These are phyloP conservation scores for Cicer bijugum DNA, from an alignment of 306 rosid genomes.

Conservation along the genomic window DNA sequence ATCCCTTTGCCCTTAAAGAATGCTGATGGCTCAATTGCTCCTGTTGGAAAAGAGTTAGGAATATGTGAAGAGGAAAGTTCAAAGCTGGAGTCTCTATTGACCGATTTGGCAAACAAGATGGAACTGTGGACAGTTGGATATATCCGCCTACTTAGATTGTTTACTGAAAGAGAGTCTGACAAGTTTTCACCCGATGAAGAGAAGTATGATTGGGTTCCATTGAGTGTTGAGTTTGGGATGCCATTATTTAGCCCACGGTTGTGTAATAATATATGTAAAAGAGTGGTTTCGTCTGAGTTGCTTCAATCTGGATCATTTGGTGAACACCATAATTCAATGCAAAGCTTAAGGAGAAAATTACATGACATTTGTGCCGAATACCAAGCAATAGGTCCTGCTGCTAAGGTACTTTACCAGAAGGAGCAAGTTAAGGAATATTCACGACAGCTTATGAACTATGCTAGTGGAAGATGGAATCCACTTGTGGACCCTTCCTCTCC, in stretches of 20 bases:
- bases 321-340: slow-evolving; percentile 82
- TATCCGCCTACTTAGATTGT: slow-evolving; percentile 81
- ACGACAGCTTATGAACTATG: slow-evolving; percentile 73
- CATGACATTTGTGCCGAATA: slow-evolving; percentile 85
- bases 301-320: slow-evolving; percentile 78
- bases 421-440: slow-evolving; percentile 76
- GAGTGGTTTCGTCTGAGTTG: slow-evolving; percentile 80
- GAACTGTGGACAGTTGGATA: slow-evolving; percentile 89
- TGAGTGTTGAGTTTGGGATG: slow-evolving; percentile 92
- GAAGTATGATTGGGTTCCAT: slow-evolving; percentile 91
- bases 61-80: slow-evolving; percentile 67
- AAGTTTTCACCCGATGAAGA: slow-evolving; percentile 57
- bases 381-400: slow-evolving; percentile 90
- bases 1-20: slow-evolving; percentile 89
- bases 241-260: slow-evolving; percentile 90
- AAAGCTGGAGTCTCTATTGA: slow-evolving; percentile 63
- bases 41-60: slow-evolving; percentile 68
- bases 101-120: slow-evolving; percentile 66
- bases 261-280: slow-evolving; percentile 73
- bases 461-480: slow-evolving; percentile 98
- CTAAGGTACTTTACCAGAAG: slow-evolving; percentile 87
- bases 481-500: slow-evolving; percentile 92
- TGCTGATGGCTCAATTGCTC: slow-evolving; percentile 74
- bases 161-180: slow-evolving; percentile 60
- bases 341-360: slow-evolving; percentile 72